Evolutionary conservation across 1,284 basidiomycete genomes (phyloP).

Genomic region (Neolentinus lepideus): DNA sequence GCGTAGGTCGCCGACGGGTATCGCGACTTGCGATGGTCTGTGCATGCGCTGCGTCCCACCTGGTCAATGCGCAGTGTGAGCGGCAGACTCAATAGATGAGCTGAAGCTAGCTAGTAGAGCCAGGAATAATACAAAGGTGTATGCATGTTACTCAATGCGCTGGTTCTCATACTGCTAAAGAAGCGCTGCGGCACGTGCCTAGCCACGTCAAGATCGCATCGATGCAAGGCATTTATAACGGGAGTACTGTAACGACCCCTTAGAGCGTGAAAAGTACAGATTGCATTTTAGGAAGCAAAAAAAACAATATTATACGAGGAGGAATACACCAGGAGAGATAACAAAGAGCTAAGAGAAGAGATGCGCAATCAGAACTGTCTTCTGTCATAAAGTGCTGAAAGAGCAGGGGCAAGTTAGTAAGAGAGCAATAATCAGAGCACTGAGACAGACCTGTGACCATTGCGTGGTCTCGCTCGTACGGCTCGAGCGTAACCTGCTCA

Average conservation of each 20-base stretch:
- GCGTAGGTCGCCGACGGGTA: slow-evolving; percentile 59
- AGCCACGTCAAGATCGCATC: neutral
- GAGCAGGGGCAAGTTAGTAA: neutral
- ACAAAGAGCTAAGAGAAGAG: neutral
- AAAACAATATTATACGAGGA: neutral
- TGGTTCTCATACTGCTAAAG: neutral
- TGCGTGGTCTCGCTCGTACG: slow-evolving; percentile 78
- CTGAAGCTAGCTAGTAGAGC: neutral
- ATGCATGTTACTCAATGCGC: neutral
- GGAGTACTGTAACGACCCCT: too few species aligned
- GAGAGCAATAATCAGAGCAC: neutral
- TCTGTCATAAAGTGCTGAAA: neutral
- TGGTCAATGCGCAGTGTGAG: neutral
- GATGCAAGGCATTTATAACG: neutral
- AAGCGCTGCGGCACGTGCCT: neutral
- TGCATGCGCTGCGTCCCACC: slow-evolving; percentile 29
- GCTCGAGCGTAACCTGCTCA: slow-evolving; percentile 89
- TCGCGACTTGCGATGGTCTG: slow-evolving; percentile 57
- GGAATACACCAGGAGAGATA: neutral
- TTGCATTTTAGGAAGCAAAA: neutral
- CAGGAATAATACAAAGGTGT: neutral
- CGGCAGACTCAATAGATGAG: neutral
- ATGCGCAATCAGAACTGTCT: neutral
- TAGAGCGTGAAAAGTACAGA: neutral
- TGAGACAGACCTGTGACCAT: slow-evolving; percentile 61